A percentile compares a stretch with the other conserved stretches of the same genome.
Evolutionary conservation across 169 alveolate genomes (phyloP).

Genomic region (Cryptosporidium canis): DNA sequence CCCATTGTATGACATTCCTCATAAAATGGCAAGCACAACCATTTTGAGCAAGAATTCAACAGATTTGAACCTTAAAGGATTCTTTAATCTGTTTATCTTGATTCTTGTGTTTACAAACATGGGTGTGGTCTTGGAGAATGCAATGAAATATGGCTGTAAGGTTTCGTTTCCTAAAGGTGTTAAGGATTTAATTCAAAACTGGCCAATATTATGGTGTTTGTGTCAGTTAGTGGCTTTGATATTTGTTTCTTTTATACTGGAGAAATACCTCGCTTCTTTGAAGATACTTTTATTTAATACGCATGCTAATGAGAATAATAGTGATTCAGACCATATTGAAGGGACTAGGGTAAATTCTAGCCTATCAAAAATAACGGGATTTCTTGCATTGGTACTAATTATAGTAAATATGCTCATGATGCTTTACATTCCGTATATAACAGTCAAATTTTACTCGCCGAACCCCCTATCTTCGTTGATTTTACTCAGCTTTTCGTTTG

Average conservation of each 20-base stretch:
- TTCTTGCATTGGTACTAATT: slow-evolving; percentile 79
- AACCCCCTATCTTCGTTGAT: slow-evolving; percentile 86
- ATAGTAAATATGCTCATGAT: slow-evolving; percentile 83
- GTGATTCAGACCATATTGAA: slow-evolving; percentile 78
- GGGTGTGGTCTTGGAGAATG: slow-evolving; percentile 86
- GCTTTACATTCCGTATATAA: slow-evolving; percentile 83
- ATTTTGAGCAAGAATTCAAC: slow-evolving; percentile 72
- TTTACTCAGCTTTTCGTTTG: slow-evolving; percentile 85
- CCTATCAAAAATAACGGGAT: slow-evolving; percentile 65
- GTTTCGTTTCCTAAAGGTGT: slow-evolving; percentile 78
- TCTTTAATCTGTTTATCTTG: slow-evolving; percentile 85
- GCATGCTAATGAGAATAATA: slow-evolving; percentile 81
- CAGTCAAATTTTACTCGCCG: slow-evolving; percentile 81
- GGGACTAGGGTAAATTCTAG: slow-evolving; percentile 73
- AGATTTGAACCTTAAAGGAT: slow-evolving; percentile 85
- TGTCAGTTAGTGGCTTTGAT: slow-evolving; percentile 61
- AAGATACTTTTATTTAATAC: slow-evolving; percentile 77
- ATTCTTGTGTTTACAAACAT: slow-evolving; percentile 86
- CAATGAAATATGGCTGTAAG: slow-evolving; percentile 86
- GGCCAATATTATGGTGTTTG: slow-evolving; percentile 75
- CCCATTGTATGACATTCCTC: slow-evolving; percentile 61
- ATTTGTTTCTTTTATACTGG: slow-evolving; percentile 6
- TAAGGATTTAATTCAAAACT: slow-evolving; percentile 76
- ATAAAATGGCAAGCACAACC: slow-evolving; percentile 71
- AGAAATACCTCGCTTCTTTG: slow-evolving; percentile 75